Conservation (phyloP, 257 asterid genomes). For the Solanum pinnatisectum region DNA sequence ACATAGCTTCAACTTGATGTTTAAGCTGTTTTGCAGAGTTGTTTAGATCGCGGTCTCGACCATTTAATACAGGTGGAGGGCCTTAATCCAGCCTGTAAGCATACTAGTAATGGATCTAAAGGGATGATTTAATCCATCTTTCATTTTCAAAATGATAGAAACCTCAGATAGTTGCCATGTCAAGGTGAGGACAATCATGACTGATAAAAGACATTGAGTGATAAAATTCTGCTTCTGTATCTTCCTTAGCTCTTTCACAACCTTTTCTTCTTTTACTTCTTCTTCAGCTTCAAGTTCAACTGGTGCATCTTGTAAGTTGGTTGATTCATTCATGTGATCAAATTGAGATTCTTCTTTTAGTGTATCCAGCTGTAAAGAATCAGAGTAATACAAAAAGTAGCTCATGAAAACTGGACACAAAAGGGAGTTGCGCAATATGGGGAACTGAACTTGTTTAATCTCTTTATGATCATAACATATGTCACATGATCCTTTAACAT, state of each 20-base stretch:
- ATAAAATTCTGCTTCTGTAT: conserved; percentile 52
- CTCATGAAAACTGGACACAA: neutral
- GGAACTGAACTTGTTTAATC: neutral
- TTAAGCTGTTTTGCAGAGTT: conserved; percentile 6
- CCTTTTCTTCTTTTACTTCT: conserved; percentile 13
- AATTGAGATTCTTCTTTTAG: conserved; percentile 15
- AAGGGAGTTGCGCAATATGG: neutral
- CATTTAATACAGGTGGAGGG: neutral
- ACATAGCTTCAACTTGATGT: conserved; percentile 13
- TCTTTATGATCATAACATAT: neutral
- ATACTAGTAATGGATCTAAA: conserved; percentile 29
- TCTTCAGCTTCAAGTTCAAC: neutral
- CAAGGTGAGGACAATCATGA: conserved; percentile 50
- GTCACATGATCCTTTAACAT: too few relatives aligned
- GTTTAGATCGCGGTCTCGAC: conserved; percentile 8
- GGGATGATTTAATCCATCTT: conserved; percentile 50
- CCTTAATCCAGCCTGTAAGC: conserved; percentile 14
- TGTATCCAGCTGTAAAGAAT: conserved; percentile 28
- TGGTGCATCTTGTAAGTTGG: neutral
- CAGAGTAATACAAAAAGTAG: neutral
- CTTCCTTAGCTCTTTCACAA: conserved; percentile 51
- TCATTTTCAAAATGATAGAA: conserved; percentile 47
- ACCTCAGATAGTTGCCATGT: conserved; percentile 82
- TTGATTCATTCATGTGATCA: neutral
- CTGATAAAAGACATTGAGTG: conserved; percentile 64